Evolutionary conservation across 2,329 filamentous ascomycete genomes (phyloP), one percentile per base, ranked within the genome.

Genomic region (Aureobasidium sp.): DNA sequence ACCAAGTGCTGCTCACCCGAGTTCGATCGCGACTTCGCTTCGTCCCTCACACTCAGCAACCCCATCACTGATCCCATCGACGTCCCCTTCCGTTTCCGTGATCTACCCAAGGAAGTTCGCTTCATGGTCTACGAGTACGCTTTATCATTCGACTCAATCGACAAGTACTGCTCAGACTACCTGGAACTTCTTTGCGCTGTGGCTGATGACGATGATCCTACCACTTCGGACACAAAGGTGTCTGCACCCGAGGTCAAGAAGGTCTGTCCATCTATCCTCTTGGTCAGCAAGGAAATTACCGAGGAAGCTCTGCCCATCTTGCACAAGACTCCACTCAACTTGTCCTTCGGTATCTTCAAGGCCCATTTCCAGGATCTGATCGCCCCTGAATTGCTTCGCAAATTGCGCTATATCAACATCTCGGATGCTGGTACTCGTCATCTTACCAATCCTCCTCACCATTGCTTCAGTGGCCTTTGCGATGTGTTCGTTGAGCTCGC

Each of bases 261-360:
- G 39, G 61, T 42, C 20, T 70, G 69, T 2, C 73, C 70, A 1
- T 66, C 66, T 7, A 67, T 76, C 46, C 66, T 76, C 36, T 67
- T 74, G 9, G 57, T 74, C 65, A 73, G 70, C 63, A 68, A 66
- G 34, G 72, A 74, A 50, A 73, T 74, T 64, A 71, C 65, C 51
- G 47, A 47, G 6, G 74, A 76, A 63, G 69, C 70, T 1, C 63
- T 64, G 47, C 42, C 58, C n/a, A 50, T 71, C 10, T 64, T 75
- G 9, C 64, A 66, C 44, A 62, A 66, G 36, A 67, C 67, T 39
- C 60, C 67, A 27, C 60, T 74, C 53, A 64, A 58, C 17, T 68
- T 75, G 55, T 56, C 69, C 6, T 70, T 71, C 47, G 71, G 71
- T 42, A 60, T 72, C 10, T 52, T 68, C 48, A 50, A 63, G 26